Conservation (phyloP, 129 eudicot species). For the Escallonia rubra region DNA sequence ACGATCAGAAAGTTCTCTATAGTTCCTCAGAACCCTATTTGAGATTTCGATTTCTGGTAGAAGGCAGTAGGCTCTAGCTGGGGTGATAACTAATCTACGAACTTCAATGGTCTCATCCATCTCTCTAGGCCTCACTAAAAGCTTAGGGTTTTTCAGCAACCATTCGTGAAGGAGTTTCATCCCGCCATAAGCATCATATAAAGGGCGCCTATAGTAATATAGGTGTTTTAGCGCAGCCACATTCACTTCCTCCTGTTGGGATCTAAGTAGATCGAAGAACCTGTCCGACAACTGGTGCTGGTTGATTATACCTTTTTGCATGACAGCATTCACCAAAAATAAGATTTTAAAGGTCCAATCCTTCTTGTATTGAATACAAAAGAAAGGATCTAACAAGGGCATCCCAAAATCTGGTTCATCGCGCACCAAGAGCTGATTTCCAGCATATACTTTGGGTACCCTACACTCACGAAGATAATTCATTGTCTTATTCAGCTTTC, state of each 20-base stretch:
- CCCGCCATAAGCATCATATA: background rate
- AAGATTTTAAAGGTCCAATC: no score
- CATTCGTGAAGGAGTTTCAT: slow-evolving; percentile 26
- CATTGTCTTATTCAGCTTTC: slow-evolving; percentile 17
- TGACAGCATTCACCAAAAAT: no score
- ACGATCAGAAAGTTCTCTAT: slow-evolving; percentile 29
- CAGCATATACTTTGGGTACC: background rate
- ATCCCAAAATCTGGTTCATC: slow-evolving; percentile 46
- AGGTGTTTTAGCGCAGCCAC: slow-evolving; percentile 34
- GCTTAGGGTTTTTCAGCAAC: slow-evolving; percentile 39
- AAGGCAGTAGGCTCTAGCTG: slow-evolving; percentile 47
- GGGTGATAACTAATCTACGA: slow-evolving; percentile 39
- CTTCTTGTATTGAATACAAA: slow-evolving; percentile 26
- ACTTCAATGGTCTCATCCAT: slow-evolving; percentile 23
- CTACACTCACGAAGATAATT: slow-evolving; percentile 10
- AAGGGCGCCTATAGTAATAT: slow-evolving; percentile 22
- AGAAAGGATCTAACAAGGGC: slow-evolving; percentile 29
- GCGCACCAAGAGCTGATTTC: slow-evolving; percentile 7
- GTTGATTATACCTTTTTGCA: slow-evolving; percentile 23
- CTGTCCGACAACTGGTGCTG: slow-evolving; percentile 35
- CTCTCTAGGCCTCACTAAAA: slow-evolving; percentile 15
- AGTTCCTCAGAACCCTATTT: slow-evolving; percentile 41
- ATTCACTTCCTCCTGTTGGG: slow-evolving; percentile 30
- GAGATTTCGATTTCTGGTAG: slow-evolving; percentile 45
- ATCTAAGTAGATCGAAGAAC: slow-evolving; percentile 29